Percentiles rank a stretch among this genome's conserved stretches.
Evolutionary conservation across 2,329 filamentous ascomycete genomes (phyloP).

Genomic region (Cadophora sp.): DNA sequence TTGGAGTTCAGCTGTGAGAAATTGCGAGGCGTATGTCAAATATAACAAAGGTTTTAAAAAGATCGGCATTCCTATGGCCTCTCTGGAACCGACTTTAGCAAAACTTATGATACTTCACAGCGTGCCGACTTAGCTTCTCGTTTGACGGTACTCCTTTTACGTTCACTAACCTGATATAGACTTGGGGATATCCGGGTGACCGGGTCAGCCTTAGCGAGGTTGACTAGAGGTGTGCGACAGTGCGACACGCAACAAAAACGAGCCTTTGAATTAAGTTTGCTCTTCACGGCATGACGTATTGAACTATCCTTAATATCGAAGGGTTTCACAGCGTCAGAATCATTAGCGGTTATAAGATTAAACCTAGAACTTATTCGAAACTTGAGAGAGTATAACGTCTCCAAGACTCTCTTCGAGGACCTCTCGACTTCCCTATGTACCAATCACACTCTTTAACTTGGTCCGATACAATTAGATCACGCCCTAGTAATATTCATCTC

Average conservation of each 20-base stretch:
- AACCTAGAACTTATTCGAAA: neutral
- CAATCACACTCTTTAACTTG: no score
- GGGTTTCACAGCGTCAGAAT: neutral
- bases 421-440: neutral
- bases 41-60: neutral
- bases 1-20: neutral
- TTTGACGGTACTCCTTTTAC: conserved; percentile 1
- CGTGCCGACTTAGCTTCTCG: neutral
- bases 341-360: neutral
- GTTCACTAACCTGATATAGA: conserved; percentile 1
- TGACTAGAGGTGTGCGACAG: conserved; percentile 1
- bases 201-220: neutral
- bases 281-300: neutral
- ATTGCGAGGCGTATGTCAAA: neutral
- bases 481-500: neutral
- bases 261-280: neutral
- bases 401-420: neutral
- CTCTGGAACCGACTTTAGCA: neutral
- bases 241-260: no score
- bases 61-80: neutral
- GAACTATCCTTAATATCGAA: neutral
- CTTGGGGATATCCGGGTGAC: conserved; percentile 3
- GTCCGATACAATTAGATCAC: neutral
- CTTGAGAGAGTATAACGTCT: conserved; percentile 1
- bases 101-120: neutral